Percentiles rank a stretch among this genome's conserved stretches.
Evolutionary conservation across 331 rosid genomes (phyloP).

Genomic region (Ulmus americana): DNA sequence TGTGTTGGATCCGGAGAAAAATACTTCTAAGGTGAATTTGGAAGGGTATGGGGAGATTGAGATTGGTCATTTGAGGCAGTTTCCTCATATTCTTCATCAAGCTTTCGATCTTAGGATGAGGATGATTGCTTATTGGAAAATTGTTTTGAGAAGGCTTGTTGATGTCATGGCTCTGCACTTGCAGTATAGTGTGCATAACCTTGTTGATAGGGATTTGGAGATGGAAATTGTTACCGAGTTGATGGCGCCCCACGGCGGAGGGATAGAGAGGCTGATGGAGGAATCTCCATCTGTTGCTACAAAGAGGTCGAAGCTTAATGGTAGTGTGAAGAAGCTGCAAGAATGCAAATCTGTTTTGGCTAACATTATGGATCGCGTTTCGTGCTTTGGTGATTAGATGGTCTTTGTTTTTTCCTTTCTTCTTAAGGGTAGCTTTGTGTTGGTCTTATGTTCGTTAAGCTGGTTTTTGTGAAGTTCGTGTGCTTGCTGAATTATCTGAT

Average conservation of each 20-base stretch:
- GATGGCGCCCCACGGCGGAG: not conserved
- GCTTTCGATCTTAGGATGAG: conserved; percentile 25
- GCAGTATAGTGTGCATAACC: not conserved
- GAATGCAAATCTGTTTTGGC: conserved; percentile 16
- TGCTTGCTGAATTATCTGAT: not conserved
- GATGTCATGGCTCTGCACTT: conserved; percentile 17
- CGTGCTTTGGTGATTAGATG: not conserved
- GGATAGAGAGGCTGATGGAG: conserved; percentile 19
- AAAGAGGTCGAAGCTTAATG: conserved; percentile 11
- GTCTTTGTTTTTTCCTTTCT: not conserved
- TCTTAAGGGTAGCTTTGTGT: no score
- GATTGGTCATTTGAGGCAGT: not conserved
- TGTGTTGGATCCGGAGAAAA: not conserved
- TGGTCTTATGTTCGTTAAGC: no score
- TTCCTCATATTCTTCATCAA: not conserved
- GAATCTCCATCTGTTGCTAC: conserved; percentile 6
- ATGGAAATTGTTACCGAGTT: not conserved
- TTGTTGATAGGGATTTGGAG: conserved; percentile 13
- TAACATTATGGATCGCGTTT: not conserved
- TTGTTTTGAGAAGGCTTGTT: conserved; percentile 17
- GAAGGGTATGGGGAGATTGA: not conserved
- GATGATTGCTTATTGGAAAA: conserved; percentile 14
- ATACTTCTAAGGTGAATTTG: not conserved
- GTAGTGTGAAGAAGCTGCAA: conserved; percentile 15
- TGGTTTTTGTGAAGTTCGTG: not conserved